Evolutionary conservation across 202 grass and related monocot genomes (phyloP), one percentile per base, ranked within the genome.

Genomic region (Panicum virgatum): DNA sequence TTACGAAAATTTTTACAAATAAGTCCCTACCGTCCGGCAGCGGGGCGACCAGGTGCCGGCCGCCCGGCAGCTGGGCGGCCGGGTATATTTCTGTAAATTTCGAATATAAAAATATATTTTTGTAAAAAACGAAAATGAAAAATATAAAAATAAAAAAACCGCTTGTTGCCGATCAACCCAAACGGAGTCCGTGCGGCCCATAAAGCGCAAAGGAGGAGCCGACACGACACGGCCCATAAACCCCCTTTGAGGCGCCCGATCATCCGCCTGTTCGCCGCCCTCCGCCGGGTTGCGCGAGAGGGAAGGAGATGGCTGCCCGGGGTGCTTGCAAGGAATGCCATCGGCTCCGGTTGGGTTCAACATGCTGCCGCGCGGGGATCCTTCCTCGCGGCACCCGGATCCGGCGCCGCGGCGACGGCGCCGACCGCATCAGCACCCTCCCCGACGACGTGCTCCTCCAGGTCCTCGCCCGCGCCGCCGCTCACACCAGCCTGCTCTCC

Each of bases 401-500:
- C 25, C 67, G 43, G 7, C 67, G 67, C 5, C 23, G 23, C 25
- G 14, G 3, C 7, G 67, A 4, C 13, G 42, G 7, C 43, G 12
- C 13, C n/a, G 43, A 70, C 67, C 14, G 12, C 67, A 27, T 70
- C 67, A 47, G 67, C 67, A 25, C 43, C 67, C 67, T 70, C 0
- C 67, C 67, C 43, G 67, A 70, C 67, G 43, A 48, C 25, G 6
- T 70, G 14, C 67, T 70, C 7, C 67, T 47, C 67, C 23, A 48
- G 23, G 15, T 70, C 67, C 43, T 70, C 23, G 66, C 66, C 23
- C 66, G 66, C 42, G 66, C 42, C 42, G 64, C 64, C 20, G 64
- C 38, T 4, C 20, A 22, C 38, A 67, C 20, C 1, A 12, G 64
- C 11, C 64, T 27, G 10, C 22, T 69, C 66, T 25, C 66, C 3